Evolutionary conservation across 1,284 basidiomycete genomes (phyloP), one percentile per base, ranked within the genome.

Genomic region (Ustilago loliicola): DNA sequence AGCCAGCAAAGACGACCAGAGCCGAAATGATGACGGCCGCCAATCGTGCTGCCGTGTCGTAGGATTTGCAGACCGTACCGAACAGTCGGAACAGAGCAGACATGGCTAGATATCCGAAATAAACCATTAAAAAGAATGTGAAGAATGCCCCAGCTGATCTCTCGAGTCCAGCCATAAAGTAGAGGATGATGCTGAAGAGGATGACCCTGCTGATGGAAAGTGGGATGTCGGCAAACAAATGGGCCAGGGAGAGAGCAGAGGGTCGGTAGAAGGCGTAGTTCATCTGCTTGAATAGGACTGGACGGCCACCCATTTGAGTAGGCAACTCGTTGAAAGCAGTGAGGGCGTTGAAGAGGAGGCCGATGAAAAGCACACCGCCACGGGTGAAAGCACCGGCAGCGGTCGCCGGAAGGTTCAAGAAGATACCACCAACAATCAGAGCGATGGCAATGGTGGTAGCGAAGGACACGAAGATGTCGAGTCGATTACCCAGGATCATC

Each of bases 401-500:
- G 7, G 85, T 82, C 23, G 86, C 87, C 1, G 80, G 83, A 48
- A 87, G 83, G 65, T 89, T 85, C 87, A 95, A 95, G 64, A 95
- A 91, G 50, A 94, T 91, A 87, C 93, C 91, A 34, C 94, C 94
- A 73, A 94, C 91, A 57, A 96, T 90, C 55, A 96, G 87, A 58
- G 93, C 91, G 38, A 94, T 87, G 54, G 89, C 67, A 30, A 84
- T 81, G 19, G 85, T 80, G n/a, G 87, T 88, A 2, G 80, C 67
- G 69, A 80, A 85, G 45, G 76, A 80, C 66, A 81, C 84, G 84
- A 90, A 89, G 57, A 96, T 88, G 82, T 93, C 93, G 86, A 96
- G 94, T 65, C 89, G 89, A 87, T 96, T 93, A 86, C 96, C 94
- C 69, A 94, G 87, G 65, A 91, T 89, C 86, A 92, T 90, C 79